Evolutionary conservation across 148 eudicot genomes (phyloP), one percentile per base, ranked within the genome.

Genomic region (Nepenthes mirabilis): DNA sequence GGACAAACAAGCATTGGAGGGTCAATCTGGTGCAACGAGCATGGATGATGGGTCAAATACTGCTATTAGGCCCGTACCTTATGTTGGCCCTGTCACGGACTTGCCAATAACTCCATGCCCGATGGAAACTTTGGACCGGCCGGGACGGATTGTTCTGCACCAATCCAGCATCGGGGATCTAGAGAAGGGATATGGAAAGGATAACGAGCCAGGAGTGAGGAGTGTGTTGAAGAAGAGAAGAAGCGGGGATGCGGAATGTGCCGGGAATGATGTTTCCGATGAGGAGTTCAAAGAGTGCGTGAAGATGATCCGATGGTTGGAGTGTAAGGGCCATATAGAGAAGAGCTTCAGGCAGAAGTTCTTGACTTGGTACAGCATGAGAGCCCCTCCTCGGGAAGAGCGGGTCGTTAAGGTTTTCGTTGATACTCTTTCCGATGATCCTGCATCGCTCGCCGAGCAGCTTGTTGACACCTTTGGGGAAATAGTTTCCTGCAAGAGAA

Each of bases 341-440:
- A 75, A 64, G 47, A 69, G 68, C 60, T 90, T 90, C 70, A 78
- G 97, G 70, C 81, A 86, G 65, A 86, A 82, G 36, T 82, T 90
- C 58, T 62, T 90, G 65, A 90, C 95, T 11, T 90, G 97, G 97
- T 90, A 86, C 61, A 77, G 90, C 68, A 70, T 90, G 66, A 83
- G 86, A 62, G 97, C 97, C 54, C 80, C 82, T n/a, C 70, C 86
- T 23, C 84, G 80, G 50, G 88, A 90, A 69, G 65, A 67, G 32
- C 79, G 87, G 59, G 75, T 90, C 9, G 95, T 86, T 13, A 86
- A 80, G 77, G 90, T 75, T 13, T 90, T 86, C 37, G 78, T 90
- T 0, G 85, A 86, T 54, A 77, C 83, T 1, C 63, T 90, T 3
- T 74, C 74, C 35, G 90, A 82, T 47, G 95, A 90, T 64, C 84